These are phyloP conservation scores for Fonsecaea erecta DNA, from an alignment of 2,329 filamentous ascomycete species.

Conservation along the genomic window DNA sequence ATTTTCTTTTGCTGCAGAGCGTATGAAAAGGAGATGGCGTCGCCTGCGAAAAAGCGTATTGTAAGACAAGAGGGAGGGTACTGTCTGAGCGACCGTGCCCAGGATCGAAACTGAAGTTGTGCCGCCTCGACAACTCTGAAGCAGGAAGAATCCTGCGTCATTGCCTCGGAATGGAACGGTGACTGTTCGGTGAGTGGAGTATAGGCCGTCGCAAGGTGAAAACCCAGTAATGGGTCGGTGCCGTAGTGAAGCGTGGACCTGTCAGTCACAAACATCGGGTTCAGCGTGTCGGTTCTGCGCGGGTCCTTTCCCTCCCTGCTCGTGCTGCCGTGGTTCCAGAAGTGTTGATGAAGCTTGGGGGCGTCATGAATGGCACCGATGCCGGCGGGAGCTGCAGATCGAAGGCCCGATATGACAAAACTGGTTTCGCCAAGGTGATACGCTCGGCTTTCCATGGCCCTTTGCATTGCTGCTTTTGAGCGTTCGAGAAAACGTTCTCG, in stretches of 20 bases:
- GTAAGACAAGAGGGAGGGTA: conserved; percentile 38
- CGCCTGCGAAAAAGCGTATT: conserved; percentile 55
- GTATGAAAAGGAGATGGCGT: conserved; percentile 59
- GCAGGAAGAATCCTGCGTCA: conserved; percentile 5
- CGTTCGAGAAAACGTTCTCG: conserved; percentile 2
- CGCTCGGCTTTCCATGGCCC: not conserved
- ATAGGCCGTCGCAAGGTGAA: conserved; percentile 60
- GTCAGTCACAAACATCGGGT: conserved; percentile 51
- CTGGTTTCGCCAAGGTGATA: not conserved
- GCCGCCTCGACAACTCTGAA: conserved; percentile 9
- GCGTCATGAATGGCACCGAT: conserved; percentile 1
- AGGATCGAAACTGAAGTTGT: conserved; percentile 36
- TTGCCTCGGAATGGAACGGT: conserved; percentile 42
- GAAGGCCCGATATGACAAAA: conserved; percentile 3
- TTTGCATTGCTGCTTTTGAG: conserved; percentile 10
- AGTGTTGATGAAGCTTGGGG: conserved; percentile 7
- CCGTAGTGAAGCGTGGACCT: conserved; percentile 53
- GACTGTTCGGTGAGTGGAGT: conserved; percentile 47
- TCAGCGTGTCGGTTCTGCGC: conserved; percentile 31
- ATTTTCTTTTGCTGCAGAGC: conserved; percentile 52
- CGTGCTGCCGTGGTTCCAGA: conserved; percentile 6
- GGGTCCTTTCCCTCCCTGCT: not conserved
- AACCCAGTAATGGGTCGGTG: conserved; percentile 60
- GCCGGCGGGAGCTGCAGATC: conserved; percentile 6
- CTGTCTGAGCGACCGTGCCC: conserved; percentile 34